These are phyloP conservation scores for Setomelanomma holmii DNA, from an alignment of 2,329 filamentous ascomycete species.

Conservation along the genomic window DNA sequence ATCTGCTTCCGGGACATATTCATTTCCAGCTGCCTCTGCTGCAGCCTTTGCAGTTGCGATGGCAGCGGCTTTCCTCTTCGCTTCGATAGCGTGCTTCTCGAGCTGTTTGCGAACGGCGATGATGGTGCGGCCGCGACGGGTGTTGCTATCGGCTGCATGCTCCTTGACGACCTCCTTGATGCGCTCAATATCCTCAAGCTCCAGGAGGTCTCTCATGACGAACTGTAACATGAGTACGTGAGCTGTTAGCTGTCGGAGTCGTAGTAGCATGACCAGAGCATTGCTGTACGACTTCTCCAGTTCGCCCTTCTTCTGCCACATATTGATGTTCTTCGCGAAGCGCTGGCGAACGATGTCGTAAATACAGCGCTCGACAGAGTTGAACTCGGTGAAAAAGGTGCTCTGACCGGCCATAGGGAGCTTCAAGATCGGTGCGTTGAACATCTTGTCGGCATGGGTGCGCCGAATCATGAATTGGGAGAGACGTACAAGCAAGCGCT, in stretches of 20 bases:
- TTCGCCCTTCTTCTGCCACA: conserved; percentile 22
- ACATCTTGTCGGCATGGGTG: conserved; percentile 61
- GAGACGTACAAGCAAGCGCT: conserved; percentile 49
- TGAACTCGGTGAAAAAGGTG: conserved; percentile 58
- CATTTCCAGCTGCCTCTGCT: conserved; percentile 2
- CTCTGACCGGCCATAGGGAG: conserved; percentile 58
- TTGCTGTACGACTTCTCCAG: conserved; percentile 48
- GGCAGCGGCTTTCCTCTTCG: conserved; percentile 20
- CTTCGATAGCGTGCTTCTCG: conserved; percentile 22
- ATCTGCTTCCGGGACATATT: conserved; percentile 7
- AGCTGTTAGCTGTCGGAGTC: conserved; percentile 60
- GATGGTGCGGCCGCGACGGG: conserved; percentile 22
- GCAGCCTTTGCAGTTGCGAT: conserved; percentile 5
- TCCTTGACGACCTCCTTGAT: conserved; percentile 46
- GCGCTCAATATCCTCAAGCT: conserved; percentile 54
- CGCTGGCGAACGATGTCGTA: conserved; percentile 60
- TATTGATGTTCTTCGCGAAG: conserved; percentile 54
- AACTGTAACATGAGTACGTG: conserved; percentile 59
- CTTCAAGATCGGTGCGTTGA: conserved; percentile 61
- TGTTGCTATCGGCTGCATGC: conserved; percentile 21
- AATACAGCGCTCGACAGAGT: conserved; percentile 58
- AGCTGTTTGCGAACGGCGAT: conserved; percentile 41
- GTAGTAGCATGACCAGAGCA: conserved; percentile 57
- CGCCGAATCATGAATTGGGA: conserved; percentile 61
- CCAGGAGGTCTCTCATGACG: conserved; percentile 54